Percentiles rank a stretch among this genome's conserved stretches.
Conservation (phyloP, 2,329 filamentous ascomycete species). For the Colletotrichum lentis region DNA sequence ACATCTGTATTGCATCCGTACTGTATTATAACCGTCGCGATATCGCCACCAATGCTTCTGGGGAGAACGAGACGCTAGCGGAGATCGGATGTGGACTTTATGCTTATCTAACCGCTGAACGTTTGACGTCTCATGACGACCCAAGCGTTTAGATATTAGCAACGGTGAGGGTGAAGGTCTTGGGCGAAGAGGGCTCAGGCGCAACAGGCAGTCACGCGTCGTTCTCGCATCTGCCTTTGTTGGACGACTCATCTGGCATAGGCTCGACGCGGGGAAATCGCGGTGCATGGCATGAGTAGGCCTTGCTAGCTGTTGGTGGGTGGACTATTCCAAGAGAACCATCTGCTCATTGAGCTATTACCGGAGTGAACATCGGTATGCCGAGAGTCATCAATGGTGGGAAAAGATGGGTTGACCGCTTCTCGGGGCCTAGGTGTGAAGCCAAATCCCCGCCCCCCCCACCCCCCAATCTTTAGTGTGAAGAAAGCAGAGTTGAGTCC, state of each 20-base stretch:
- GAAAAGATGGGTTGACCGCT: slow-evolving; percentile 8
- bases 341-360: slow-evolving; percentile 16
- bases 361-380: slow-evolving; percentile 7
- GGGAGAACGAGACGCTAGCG: slow-evolving; percentile 5
- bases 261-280: neutral
- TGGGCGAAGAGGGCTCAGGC: neutral
- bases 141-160: slow-evolving; percentile 1
- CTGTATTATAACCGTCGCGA: slow-evolving; percentile 7
- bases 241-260: neutral
- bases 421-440: neutral
- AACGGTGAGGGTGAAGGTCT: neutral
- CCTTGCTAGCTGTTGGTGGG: slow-evolving; percentile 14
- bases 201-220: neutral
- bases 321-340: neutral
- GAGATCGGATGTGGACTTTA: slow-evolving; percentile 12
- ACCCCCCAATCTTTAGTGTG: neutral
- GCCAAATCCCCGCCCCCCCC: neutral
- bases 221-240: neutral
- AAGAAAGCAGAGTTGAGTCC: neutral
- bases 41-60: slow-evolving; percentile 4
- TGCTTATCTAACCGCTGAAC: slow-evolving; percentile 11
- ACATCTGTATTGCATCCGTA: slow-evolving; percentile 2
- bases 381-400: slow-evolving; percentile 1
- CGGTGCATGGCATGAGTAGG: slow-evolving; percentile 21
- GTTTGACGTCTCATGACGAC: neutral